Evolutionary conservation across 257 asterid species (phyloP), one percentile per base, ranked within the genome.

Genomic region (Osmanthus fragrans): DNA sequence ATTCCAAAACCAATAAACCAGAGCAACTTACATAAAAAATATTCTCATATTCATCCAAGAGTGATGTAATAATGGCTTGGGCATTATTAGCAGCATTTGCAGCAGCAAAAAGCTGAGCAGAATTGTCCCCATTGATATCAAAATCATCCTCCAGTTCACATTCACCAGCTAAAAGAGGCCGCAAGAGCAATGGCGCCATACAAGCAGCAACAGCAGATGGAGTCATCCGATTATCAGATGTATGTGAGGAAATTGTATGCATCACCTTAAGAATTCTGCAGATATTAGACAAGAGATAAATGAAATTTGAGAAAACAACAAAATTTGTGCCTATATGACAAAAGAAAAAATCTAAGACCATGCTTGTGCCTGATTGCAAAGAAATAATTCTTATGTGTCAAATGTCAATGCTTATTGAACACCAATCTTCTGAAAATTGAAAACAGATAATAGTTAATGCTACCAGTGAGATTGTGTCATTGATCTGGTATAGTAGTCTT

Each of bases 181-280:
- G 97, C 89, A 93, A 88, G 74, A 93, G 96, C 92, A 93, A 86
- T 8, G 98, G 98, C 23, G 98, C 97, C 98, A 93, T 93, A 85
- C 98, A 93, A 81, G 98, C 98, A 78, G 97, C 97, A 82, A 93
- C 96, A 69, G 98, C 98, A 4, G 96, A 86, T 74, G 94, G 87
- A 78, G 91, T 86, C 98, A 94, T 94, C 78, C 97, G 94, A 79
- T 89, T 94, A 79, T 87, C 96, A 76, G 91, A 83, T 73, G 91
- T 88, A 84, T 94, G 90, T 27, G 89, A 83, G 65, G 97, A 92
- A 79, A 94, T 83, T 56, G 90, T 86, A 81, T 87, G 91, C 98
- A 93, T 93, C 96, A 86, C 92, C 88, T 92, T 92, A 74, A 93
- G 87, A 76, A 93, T 83, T 86, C 98, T 93, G 82, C 76, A 75